These are phyloP conservation scores for Novymonas esmeraldas DNA, from an alignment of 208 protist genomes.

Conservation along the genomic window DNA sequence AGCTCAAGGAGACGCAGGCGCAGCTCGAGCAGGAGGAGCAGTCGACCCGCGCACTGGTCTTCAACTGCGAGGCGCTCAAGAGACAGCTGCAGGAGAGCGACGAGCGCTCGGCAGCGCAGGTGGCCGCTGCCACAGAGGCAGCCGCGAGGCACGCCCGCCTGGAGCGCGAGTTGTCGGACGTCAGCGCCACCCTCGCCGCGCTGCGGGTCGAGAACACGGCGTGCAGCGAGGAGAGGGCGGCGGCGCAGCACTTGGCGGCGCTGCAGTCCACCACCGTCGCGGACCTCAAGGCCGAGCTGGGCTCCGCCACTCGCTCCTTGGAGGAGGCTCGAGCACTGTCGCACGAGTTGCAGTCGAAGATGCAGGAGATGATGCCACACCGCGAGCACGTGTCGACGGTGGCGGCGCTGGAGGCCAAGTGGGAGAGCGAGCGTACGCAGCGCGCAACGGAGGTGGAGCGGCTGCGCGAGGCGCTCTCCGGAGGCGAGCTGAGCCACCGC, in stretches of 20 bases:
- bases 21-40: slow-evolving; percentile 32
- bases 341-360: slow-evolving; percentile 22
- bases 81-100: slow-evolving; percentile 26
- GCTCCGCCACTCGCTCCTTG: not conserved
- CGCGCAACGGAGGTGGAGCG: slow-evolving; percentile 16
- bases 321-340: slow-evolving; percentile 14
- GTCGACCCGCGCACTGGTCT: slow-evolving; percentile 39
- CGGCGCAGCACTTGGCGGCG: not conserved
- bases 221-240: not conserved
- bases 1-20: slow-evolving; percentile 31
- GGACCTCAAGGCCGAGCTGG: slow-evolving; percentile 6
- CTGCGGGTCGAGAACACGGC: slow-evolving; percentile 5
- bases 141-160: not conserved
- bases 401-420: slow-evolving; percentile 20
- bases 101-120: not conserved
- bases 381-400: slow-evolving; percentile 21
- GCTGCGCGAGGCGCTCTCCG: slow-evolving; percentile 6
- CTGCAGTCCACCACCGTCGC: not conserved
- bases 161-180: slow-evolving; percentile 4
- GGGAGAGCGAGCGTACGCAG: slow-evolving; percentile 8
- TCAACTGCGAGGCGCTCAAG: slow-evolving; percentile 42
- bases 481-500: slow-evolving; percentile 29
- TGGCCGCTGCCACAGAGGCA: not conserved
- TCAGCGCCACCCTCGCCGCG: not conserved
- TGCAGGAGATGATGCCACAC: slow-evolving; percentile 24